Percentiles rank a stretch among this genome's conserved stretches.
These are phyloP conservation scores for Candida peoriensis DNA, from an alignment of 805 yeast genomes.

Conservation along the genomic window DNA sequence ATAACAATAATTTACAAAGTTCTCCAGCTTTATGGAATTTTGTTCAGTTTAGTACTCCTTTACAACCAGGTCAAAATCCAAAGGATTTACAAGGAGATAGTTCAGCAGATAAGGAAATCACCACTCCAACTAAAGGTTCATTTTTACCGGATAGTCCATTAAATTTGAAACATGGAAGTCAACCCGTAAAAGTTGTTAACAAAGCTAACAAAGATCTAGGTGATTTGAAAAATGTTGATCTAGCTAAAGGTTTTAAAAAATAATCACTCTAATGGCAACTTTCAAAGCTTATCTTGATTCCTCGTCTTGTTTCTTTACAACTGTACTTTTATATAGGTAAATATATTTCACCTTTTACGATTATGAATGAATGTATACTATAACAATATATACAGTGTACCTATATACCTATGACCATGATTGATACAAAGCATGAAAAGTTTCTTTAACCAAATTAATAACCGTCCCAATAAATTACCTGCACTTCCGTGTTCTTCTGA, in stretches of 20 bases:
- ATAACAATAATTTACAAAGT: conserved; percentile 24
- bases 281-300: neutral
- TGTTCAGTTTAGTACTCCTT: conserved; percentile 63
- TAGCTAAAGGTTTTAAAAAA: conserved; percentile 40
- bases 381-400: neutral
- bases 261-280: conserved; percentile 2
- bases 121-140: conserved; percentile 17
- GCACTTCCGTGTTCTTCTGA: too few species aligned
- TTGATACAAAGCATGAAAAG: neutral
- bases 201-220: conserved; percentile 24
- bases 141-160: conserved; percentile 20
- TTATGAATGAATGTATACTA: neutral
- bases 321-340: neutral
- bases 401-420: neutral
- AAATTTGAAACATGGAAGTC: conserved; percentile 8
- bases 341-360: neutral
- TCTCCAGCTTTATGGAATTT: conserved; percentile 95
- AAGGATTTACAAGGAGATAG: conserved; percentile 5
- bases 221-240: conserved; percentile 42
- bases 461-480: neutral
- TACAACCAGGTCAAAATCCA: conserved; percentile 19
- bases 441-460: neutral
- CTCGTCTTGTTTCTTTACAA: conserved; percentile 1
- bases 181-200: too few species aligned
- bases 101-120: conserved; percentile 9